These are phyloP conservation scores for Phytophthora lateralis DNA, from an alignment of 352 stramenopile species.

Conservation along the genomic window DNA sequence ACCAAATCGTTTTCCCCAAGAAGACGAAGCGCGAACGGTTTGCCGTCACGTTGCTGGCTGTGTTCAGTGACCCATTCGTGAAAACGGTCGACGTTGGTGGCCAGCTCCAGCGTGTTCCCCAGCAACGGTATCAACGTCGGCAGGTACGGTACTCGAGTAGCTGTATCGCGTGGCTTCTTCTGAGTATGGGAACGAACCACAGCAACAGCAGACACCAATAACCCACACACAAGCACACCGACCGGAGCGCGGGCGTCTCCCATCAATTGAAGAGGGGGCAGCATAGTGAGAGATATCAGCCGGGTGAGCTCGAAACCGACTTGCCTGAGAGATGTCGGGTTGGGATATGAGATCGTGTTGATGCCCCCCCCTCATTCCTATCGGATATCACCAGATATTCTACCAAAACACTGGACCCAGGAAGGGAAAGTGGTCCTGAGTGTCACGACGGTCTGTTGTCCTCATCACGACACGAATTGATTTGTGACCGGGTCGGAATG, in stretches of 20 bases:
- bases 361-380: too few relatives aligned
- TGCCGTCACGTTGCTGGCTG: conserved; percentile 2
- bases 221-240: not conserved
- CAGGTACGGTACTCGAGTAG: conserved; percentile 14
- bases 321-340: not conserved
- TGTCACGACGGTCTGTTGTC: not conserved
- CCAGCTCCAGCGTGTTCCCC: conserved; percentile 19
- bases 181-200: not conserved
- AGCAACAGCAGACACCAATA: not conserved
- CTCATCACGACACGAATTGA: not conserved
- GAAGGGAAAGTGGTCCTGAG: not conserved
- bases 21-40: conserved; percentile 26
- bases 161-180: not conserved
- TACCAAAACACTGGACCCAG: too few relatives aligned
- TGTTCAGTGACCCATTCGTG: conserved; percentile 28
- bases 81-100: conserved; percentile 1
- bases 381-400: too few relatives aligned
- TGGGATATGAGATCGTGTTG: not conserved
- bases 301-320: not conserved
- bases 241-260: not conserved
- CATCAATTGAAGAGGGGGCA: not conserved
- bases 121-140: conserved; percentile 20
- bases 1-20: conserved; percentile 28
- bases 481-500: not conserved
- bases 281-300: conserved; percentile 12